These are phyloP conservation scores for Trichoderma sp. DNA, from an alignment of 2,329 filamentous ascomycete genomes.

Conservation along the genomic window DNA sequence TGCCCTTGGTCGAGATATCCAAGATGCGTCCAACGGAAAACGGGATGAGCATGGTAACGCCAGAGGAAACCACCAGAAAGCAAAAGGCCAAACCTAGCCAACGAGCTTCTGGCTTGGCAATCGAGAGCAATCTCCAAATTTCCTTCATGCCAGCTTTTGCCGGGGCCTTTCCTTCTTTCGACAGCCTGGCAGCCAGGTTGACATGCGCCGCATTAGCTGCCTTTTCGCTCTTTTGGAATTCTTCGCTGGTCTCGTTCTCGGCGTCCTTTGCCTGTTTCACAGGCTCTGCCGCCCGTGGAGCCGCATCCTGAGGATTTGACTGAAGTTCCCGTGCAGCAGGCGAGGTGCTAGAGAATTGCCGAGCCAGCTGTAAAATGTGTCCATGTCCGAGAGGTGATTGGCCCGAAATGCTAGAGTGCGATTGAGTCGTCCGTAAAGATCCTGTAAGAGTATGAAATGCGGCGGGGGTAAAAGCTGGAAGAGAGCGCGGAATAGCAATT, in stretches of 20 bases:
- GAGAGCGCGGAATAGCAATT: neutral
- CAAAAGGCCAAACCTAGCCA: constrained; percentile 78
- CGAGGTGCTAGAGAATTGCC: constrained; percentile 36
- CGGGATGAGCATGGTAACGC: constrained; percentile 93
- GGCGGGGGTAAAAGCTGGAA: constrained; percentile 6
- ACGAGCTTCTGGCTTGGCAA: constrained; percentile 80
- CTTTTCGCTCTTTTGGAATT: constrained; percentile 72
- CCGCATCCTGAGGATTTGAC: constrained; percentile 43
- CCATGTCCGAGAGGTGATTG: constrained; percentile 21
- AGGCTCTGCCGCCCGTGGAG: constrained; percentile 26
- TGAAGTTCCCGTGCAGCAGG: constrained; percentile 31
- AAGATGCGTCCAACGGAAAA: constrained; percentile 96
- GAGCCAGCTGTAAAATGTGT: constrained; percentile 29
- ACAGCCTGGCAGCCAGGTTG: constrained; percentile 83
- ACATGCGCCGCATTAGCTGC: constrained; percentile 85
- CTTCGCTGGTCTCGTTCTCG: constrained; percentile 41
- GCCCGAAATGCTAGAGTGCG: neutral
- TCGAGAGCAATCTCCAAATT: constrained; percentile 83
- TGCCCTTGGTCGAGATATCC: constrained; percentile 80
- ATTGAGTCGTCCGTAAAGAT: neutral
- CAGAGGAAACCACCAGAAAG: constrained; percentile 84
- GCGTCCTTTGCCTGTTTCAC: constrained; percentile 25
- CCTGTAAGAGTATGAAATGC: constrained; percentile 10
- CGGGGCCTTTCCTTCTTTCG: constrained; percentile 71
- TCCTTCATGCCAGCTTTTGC: constrained; percentile 68